Conservation (phyloP, 176 grass and related monocot species). For the Raddia distichophylla region DNA sequence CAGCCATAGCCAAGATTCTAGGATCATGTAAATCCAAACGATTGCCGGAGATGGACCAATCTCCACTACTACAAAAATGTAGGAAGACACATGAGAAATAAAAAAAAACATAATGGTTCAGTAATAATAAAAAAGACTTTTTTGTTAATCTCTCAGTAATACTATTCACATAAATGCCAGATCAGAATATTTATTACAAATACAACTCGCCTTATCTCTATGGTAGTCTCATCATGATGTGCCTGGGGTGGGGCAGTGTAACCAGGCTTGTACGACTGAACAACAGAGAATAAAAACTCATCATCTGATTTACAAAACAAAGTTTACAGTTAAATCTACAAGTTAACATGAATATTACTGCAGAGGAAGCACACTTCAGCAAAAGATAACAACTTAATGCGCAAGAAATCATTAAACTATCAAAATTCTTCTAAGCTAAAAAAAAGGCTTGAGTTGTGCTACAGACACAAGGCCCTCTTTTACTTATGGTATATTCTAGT, state of each 20-base stretch:
- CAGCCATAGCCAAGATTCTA: conserved; percentile 76
- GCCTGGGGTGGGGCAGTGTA: conserved; percentile 68
- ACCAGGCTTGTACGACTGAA: conserved; percentile 82
- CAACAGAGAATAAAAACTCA: conserved; percentile 45
- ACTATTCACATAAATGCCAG: conserved; percentile 18
- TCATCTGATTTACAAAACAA: conserved; percentile 42
- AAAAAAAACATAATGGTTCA: conserved; percentile 22
- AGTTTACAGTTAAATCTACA: conserved; percentile 33
- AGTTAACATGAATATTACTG: conserved; percentile 9
- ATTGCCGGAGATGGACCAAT: conserved; percentile 80
- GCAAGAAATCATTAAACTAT: background rate
- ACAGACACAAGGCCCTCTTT: background rate
- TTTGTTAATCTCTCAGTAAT: conserved; percentile 17
- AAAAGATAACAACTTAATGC: background rate
- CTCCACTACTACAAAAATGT: conserved; percentile 52
- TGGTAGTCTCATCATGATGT: conserved; percentile 78
- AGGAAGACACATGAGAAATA: background rate
- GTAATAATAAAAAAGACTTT: background rate
- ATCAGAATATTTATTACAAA: conserved; percentile 7
- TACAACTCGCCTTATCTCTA: conserved; percentile 77
- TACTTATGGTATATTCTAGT: background rate
- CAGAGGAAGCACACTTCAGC: background rate
- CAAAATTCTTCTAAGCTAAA: conserved; percentile 6
- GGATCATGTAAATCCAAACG: conserved; percentile 75
- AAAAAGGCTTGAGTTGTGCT: conserved; percentile 1